Evolutionary conservation across 164 flowering plant genomes (phyloP), one percentile per base, ranked within the genome.

Genomic region (Tetrastigma voinierianum): DNA sequence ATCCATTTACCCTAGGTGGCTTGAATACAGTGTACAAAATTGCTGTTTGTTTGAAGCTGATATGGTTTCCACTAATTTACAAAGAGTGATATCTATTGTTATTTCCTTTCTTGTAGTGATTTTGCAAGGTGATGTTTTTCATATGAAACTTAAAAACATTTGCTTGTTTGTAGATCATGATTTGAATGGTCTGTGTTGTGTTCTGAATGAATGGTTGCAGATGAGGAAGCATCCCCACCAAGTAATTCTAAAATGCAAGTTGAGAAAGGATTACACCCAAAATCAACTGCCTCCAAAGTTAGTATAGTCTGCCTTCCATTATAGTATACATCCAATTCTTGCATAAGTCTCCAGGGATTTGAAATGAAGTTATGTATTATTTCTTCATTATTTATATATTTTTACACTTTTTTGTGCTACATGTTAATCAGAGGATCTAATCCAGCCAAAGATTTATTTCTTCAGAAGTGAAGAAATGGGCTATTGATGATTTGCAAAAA

Each of bases 401-500:
- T n/a, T n/a, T n/a, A 45, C 13, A 15, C 11, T 66, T 59, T 48
- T 32, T 51, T 64, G 58, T 69, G 9, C 21, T 63, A 12, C 52
- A 54, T 71, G 65, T 72, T 57, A 51, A 61, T 63, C 86, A 83
- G 88, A 69, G 67, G 67, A 65, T 68, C 83, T 64, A 66, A 66
- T 70, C 47, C 63, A 59, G 69, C 55, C 10, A 68, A 75, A 62
- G 81, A 76, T 15, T 46, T 16, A 4, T 78, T 87, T 72, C 86
- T 71, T 77, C 86, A 21, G 70, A 82, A 66, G 83, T 90, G 76
- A 88, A 89, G 78, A 82, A 78, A 54, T 95, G 97, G 97, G 97
- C 87, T 58, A 23, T 68, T 43, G 87, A 84, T 61, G 99, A 92
- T 84, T 74, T 89, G 47, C 78, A 67, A 80, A 72, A 74, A 92